Conservation (phyloP, 2,329 filamentous ascomycete genomes). For the Elsinoe australis region DNA sequence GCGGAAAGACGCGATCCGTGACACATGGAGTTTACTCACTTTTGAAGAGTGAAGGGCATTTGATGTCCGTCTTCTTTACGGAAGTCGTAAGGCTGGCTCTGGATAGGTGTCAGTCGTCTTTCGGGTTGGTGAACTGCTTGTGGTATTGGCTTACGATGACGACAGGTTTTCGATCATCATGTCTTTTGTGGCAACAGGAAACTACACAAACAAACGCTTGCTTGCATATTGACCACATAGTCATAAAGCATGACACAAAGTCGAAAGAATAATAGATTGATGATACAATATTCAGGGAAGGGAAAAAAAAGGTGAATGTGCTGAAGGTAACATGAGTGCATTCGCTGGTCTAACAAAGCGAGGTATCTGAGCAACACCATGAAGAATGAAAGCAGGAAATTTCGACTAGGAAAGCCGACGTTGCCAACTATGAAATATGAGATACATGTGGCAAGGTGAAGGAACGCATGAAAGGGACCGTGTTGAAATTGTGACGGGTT, state of each 20-base stretch:
- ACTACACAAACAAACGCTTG: conserved; percentile 9
- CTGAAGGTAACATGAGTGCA: no score
- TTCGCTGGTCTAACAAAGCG: no score
- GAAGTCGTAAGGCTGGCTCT: conserved; percentile 12
- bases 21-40: neutral
- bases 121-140: neutral
- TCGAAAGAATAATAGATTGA: neutral
- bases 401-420: neutral
- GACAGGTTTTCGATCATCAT: neutral
- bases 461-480: no score
- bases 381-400: neutral
- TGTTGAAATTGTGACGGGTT: conserved; percentile 7
- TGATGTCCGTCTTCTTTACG: conserved; percentile 13
- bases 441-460: no score
- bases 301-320: neutral
- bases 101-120: neutral
- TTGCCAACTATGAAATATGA: no score
- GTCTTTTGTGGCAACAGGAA: conserved; percentile 3
- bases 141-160: conserved; percentile 1
- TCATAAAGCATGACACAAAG: neutral
- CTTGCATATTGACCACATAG: conserved; percentile 12
- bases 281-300: conserved; percentile 4
- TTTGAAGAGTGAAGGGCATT: conserved; percentile 4
- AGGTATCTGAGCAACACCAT: no score
- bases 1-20: neutral